Evolutionary conservation across 805 yeast species (phyloP), one percentile per base, ranked within the genome.

Genomic region (Yarrowia alimentaria): DNA sequence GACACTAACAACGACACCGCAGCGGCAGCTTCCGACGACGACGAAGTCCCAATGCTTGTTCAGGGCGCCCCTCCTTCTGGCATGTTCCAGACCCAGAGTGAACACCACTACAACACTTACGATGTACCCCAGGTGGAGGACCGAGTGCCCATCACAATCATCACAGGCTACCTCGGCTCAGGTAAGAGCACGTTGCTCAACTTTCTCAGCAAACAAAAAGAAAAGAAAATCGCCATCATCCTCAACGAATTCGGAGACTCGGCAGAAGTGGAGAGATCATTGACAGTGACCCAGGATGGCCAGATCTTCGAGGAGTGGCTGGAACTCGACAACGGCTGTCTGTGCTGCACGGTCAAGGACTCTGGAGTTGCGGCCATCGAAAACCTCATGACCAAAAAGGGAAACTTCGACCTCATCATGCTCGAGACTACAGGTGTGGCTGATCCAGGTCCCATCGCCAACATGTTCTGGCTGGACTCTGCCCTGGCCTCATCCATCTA

Each of bases 401-500:
- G 81, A 24, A 75, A 76, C 47, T 89, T 91, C 47, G 99, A 93
- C 66, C 85, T 91, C 62, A 89, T 93, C n/a, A 64, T 93, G 18
- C 69, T 93, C 49, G 99, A 93, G 63, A 93, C 99, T 0, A 88
- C 96, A 0, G 99, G 99, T 0, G 75, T 93, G 12, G 99, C 99
- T 0, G 98, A 93, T 62, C 99, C 99, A 0, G 97, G 90, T 0
- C 98, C 98, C 0, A 88, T 93, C 20, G 96, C 97, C 4, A 79
- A 81, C 56, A 91, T 91, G 96, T 93, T 93, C 67, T 93, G 99
- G 99, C 74, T 90, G 22, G 99, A 93, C 64, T 91, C 86, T 18
- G 97, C 90, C 0, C 71, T 93, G 53, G 75, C 82, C 12, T 81
- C 95, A 4, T 82, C 81, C 57, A 88, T 93, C 1, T 85, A 86